Evolutionary conservation across 1,139 yeast genomes (phyloP).

Genomic region (Meyerozyma smithsonii): DNA sequence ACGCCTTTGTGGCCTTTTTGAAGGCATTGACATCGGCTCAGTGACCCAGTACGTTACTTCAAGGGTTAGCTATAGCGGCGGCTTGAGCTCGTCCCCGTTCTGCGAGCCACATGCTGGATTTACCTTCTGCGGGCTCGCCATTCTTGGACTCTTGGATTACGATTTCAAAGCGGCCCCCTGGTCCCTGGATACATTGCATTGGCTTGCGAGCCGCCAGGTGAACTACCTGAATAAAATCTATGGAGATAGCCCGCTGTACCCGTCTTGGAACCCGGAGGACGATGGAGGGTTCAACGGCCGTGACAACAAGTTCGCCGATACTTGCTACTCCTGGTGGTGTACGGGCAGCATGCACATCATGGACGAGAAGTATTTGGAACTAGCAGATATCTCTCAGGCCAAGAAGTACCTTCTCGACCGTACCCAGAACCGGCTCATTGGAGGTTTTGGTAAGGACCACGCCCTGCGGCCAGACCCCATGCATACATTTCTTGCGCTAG

Average conservation of each 20-base stretch:
- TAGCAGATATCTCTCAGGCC: constrained; percentile 37
- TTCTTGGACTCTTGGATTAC: constrained; percentile 44
- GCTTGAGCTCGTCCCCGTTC: constrained; percentile 34
- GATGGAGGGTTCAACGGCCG: constrained; percentile 88
- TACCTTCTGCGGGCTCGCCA: constrained; percentile 79
- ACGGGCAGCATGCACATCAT: constrained; percentile 54
- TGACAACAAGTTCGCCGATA: constrained; percentile 77
- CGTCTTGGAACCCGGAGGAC: constrained; percentile 39
- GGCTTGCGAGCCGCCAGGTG: constrained; percentile 66
- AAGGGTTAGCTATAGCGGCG: constrained; percentile 60
- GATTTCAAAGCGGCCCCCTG: constrained; percentile 18
- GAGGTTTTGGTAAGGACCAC: constrained; percentile 77
- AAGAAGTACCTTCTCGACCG: constrained; percentile 45
- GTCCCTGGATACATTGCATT: constrained; percentile 39
- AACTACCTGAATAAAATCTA: constrained; percentile 25
- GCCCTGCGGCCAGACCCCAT: constrained; percentile 65
- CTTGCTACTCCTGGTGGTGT: constrained; percentile 93
- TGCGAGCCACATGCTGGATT: constrained; percentile 85
- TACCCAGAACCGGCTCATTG: constrained; percentile 63
- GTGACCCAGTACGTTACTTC: constrained; percentile 39
- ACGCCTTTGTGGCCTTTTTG: constrained; percentile 36
- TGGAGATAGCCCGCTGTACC: constrained; percentile 19
- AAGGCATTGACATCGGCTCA: constrained; percentile 32
- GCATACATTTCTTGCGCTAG: constrained; percentile 60
- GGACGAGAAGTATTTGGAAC: constrained; percentile 15